Conservation (phyloP, 2,329 filamentous ascomycete genomes). For the Emmonsiellopsis sp. region DNA sequence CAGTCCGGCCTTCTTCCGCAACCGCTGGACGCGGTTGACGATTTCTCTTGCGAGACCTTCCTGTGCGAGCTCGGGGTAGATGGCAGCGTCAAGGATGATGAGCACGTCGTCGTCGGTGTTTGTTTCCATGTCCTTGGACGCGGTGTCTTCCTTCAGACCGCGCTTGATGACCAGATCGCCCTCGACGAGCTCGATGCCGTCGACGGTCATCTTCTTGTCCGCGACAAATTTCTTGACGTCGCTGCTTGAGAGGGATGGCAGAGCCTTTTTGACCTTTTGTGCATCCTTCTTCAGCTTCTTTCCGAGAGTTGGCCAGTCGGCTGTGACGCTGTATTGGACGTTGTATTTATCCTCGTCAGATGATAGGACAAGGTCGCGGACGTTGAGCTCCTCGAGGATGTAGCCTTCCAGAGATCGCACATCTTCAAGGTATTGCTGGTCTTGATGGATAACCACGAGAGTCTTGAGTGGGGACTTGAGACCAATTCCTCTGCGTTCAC, state of each 20-base stretch:
- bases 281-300: constrained; percentile 98
- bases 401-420: constrained; percentile 78
- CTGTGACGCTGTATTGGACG: constrained; percentile 79
- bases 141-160: constrained; percentile 62
- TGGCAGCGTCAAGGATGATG: constrained; percentile 73
- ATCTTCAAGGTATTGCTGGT: constrained; percentile 75
- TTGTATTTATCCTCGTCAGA: constrained; percentile 84
- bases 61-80: constrained; percentile 75
- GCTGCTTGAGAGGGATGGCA: constrained; percentile 67
- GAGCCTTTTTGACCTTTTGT: constrained; percentile 78
- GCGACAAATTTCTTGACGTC: constrained; percentile 71
- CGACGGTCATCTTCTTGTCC: constrained; percentile 66
- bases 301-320: constrained; percentile 88
- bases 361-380: constrained; percentile 74
- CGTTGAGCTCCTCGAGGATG: constrained; percentile 83
- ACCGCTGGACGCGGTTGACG: constrained; percentile 81
- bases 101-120: constrained; percentile 86
- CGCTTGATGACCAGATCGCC: constrained; percentile 78
- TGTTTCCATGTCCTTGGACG: constrained; percentile 67
- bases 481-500: constrained; percentile 74
- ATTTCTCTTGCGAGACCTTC: constrained; percentile 88
- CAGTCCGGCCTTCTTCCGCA: constrained; percentile 88
- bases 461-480: constrained; percentile 88
- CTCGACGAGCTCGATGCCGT: constrained; percentile 71
- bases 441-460: constrained; percentile 77